A percentile compares a stretch with the other conserved stretches of the same genome.
phyloP scores from a whole-genome alignment of 176 grass and related monocot species.

The Chrysopogon serrulatus region DNA sequence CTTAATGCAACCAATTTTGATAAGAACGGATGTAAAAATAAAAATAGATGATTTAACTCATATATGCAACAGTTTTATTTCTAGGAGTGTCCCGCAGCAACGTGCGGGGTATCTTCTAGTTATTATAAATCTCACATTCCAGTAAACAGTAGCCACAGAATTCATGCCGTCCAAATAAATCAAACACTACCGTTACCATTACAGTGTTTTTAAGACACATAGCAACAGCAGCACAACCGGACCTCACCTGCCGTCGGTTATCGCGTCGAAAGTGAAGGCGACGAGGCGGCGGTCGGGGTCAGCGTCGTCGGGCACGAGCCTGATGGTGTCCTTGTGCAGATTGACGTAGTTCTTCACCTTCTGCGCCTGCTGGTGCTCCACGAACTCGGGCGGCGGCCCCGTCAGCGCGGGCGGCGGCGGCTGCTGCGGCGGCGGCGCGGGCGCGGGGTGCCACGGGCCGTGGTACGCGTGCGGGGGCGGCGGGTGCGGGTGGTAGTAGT shows the following conservation, averaged over 20 bases:
- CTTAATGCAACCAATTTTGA: too few species aligned
- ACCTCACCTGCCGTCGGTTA: slow-evolving; percentile 69
- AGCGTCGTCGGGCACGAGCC: slow-evolving; percentile 51
- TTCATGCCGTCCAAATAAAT: slow-evolving; percentile 4
- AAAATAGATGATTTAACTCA: too few species aligned
- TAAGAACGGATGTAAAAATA: too few species aligned
- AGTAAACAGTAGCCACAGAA: not conserved
- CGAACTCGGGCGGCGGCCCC: slow-evolving; percentile 50
- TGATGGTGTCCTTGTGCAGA: slow-evolving; percentile 85
- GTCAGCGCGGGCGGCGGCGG: slow-evolving; percentile 26
- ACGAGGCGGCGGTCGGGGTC: slow-evolving; percentile 66
- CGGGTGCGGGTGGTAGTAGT: slow-evolving; percentile 33
- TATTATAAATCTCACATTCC: not conserved
- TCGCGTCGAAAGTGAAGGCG: slow-evolving; percentile 80
- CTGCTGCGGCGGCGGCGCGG: slow-evolving; percentile 9
- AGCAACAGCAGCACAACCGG: not conserved
- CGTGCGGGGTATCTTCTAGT: too few species aligned
- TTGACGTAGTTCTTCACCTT: slow-evolving; percentile 93
- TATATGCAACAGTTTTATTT: too few species aligned
- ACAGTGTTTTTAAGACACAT: not conserved
- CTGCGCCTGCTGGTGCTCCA: slow-evolving; percentile 67
- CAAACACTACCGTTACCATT: not conserved
- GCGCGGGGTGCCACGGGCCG: slow-evolving; percentile 31
- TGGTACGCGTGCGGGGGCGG: slow-evolving; percentile 33
- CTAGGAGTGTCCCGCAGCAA: too few species aligned